Conservation (phyloP, 352 stramenopile genomes). For the Phytophthora megakarya region DNA sequence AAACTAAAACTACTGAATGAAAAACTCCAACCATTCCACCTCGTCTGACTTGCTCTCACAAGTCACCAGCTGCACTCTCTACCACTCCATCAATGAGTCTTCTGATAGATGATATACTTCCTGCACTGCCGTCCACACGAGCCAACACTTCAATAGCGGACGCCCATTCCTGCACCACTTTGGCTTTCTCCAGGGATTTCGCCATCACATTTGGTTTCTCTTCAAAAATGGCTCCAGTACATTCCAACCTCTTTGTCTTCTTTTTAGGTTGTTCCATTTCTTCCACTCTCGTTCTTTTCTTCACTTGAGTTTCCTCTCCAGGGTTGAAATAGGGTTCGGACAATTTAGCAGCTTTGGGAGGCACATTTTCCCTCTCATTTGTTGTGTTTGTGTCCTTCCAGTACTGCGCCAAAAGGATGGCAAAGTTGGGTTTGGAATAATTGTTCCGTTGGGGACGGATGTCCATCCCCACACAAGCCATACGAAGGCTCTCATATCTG, state of each 20-base stretch:
- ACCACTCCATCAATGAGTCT: conserved; percentile 29
- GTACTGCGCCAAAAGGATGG: conserved; percentile 22
- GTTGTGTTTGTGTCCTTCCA: conserved; percentile 14
- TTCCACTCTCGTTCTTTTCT: conserved; percentile 6
- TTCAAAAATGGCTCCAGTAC: not conserved
- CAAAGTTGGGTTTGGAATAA: conserved; percentile 20
- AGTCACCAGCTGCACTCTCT: conserved; percentile 19
- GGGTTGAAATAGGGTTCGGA: not conserved
- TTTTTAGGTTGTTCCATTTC: conserved; percentile 5
- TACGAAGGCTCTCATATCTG: conserved; percentile 21
- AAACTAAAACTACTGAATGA: conserved; percentile 3
- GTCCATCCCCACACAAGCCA: conserved; percentile 24
- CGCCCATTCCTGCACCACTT: conserved; percentile 38
- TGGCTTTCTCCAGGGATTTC: conserved; percentile 30
- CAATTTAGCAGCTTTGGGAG: not conserved
- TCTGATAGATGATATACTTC: conserved; percentile 30
- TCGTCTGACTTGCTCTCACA: too few species aligned
- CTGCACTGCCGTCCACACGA: conserved; percentile 32
- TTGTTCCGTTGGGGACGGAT: conserved; percentile 23
- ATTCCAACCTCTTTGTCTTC: conserved; percentile 15
- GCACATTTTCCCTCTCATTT: not conserved
- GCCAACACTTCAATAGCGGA: conserved; percentile 35
- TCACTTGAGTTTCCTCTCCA: not conserved
- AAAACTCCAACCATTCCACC: not conserved
- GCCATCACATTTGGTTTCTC: not conserved